Percentiles rank a stretch among this genome's conserved stretches.
Evolutionary conservation across 1,284 basidiomycete genomes (phyloP).

Genomic region (Moesziomyces sp.): DNA sequence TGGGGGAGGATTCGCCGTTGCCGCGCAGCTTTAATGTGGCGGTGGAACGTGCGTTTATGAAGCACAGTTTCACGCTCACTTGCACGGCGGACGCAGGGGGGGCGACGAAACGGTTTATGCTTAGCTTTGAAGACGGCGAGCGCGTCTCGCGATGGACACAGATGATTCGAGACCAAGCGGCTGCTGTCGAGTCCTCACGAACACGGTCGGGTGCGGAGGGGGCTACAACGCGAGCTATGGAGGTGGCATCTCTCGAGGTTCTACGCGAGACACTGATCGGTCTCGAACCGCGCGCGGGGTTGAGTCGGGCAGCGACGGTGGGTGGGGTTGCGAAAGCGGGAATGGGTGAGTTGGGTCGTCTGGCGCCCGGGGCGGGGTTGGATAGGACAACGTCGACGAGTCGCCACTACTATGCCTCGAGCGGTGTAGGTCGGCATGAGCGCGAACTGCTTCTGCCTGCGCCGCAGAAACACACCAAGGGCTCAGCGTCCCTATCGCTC

Average conservation of each 20-base stretch:
- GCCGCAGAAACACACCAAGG: constrained; percentile 23
- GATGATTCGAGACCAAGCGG: constrained; percentile 14
- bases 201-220: not conserved
- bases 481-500: constrained; percentile 17
- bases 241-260: constrained; percentile 44
- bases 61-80: constrained; percentile 51
- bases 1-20: constrained; percentile 20
- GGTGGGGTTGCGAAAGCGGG: not conserved
- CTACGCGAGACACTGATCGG: constrained; percentile 52
- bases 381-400: constrained; percentile 45
- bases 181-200: constrained; percentile 4
- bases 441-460: constrained; percentile 23
- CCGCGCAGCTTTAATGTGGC: constrained; percentile 47
- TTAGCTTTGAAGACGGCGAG: constrained; percentile 49
- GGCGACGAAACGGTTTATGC: constrained; percentile 44
- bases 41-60: constrained; percentile 59
- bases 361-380: constrained; percentile 2
- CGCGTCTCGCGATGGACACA: constrained; percentile 25
- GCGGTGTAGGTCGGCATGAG: constrained; percentile 32
- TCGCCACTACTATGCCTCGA: constrained; percentile 49
- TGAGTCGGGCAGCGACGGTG: constrained; percentile 22
- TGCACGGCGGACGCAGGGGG: not conserved
- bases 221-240: constrained; percentile 12
- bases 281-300: constrained; percentile 6
- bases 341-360: constrained; percentile 1